Evolutionary conservation across 2,329 filamentous ascomycete genomes (phyloP), one percentile per base, ranked within the genome.

Genomic region (Tolypocladium tundrense): DNA sequence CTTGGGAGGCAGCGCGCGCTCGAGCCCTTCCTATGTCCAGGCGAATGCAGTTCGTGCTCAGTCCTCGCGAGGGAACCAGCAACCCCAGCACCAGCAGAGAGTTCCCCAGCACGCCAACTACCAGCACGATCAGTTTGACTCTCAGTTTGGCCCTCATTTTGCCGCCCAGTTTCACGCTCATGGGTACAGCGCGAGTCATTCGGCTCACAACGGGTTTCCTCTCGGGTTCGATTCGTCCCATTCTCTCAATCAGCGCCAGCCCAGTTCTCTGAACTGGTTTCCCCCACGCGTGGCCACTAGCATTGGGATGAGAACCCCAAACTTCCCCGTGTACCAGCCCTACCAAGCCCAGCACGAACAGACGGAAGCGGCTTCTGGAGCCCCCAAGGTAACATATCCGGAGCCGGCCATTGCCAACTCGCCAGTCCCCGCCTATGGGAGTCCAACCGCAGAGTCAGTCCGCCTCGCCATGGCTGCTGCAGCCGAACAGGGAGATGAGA

Each of bases 401-500:
- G 43, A 45, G 7, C 43, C 50, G 14, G 40, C 14, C 3, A 48
- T 56, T 27, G 53, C 40, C 27, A 19, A 11, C 19, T 27, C 31
- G 21, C 40, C n/a, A 40, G 16, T 56, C 7, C 57, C 53, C 10
- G 37, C 57, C 8, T 58, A 58, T 24, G 57, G 57, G 11, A 58
- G 45, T 16, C 53, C 35, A 13, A 43, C 53, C 4, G 1, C 41
- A 16, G 52, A 54, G 52, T 40, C 52, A 35, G 16, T 27, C 24
- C 35, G 39, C 7, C 52, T 40, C 39, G 24, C 37, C 7, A 41
- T 24, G 21, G 37, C 21, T 10, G 14, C 24, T 8, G 13, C 52
- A 19, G 35, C 35, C 16, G n/a, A 11, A 9, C 13, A 35, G 14
- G 31, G 19, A 21, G 19, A n/a, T 3, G 11, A 10, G 9, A n/a